These are phyloP conservation scores for Malassezia obtusa DNA, from an alignment of 1,284 basidiomycete genomes.

Conservation along the genomic window DNA sequence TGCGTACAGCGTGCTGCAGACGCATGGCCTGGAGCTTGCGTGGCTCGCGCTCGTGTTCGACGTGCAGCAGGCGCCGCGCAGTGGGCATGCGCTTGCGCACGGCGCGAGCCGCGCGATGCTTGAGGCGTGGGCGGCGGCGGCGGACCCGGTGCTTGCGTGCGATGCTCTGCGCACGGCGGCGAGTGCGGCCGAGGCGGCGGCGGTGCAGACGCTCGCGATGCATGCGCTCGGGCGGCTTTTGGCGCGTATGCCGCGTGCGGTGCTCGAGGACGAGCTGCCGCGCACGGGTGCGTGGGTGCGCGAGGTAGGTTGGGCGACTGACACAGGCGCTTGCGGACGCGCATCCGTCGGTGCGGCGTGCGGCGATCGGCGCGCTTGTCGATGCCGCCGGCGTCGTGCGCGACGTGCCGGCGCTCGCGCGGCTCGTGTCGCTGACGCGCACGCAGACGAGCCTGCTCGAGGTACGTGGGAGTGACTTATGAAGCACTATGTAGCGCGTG, in stretches of 20 bases:
- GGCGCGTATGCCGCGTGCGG: background rate
- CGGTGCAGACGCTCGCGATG: background rate
- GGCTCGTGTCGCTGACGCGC: background rate
- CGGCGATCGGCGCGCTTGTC: conserved; percentile 3
- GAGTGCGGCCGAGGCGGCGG: background rate
- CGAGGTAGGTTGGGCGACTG: background rate
- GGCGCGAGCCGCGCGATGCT: conserved; percentile 11
- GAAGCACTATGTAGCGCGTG: conserved; percentile 5
- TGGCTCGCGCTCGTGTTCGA: conserved; percentile 7
- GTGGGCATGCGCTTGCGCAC: background rate
- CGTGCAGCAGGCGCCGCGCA: background rate
- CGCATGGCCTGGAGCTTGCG: background rate
- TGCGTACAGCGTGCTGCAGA: background rate
- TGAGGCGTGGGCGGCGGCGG: background rate
- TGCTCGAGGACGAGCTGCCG: background rate
- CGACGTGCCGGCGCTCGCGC: background rate
- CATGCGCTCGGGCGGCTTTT: conserved; percentile 4
- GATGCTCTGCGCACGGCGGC: background rate
- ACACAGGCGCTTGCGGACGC: background rate
- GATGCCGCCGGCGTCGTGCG: background rate
- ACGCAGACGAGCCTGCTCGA: conserved; percentile 2
- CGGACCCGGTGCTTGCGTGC: background rate
- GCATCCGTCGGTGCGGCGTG: conserved; percentile 11
- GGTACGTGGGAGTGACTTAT: background rate
- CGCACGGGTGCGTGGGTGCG: background rate